Evolutionary conservation across 116 monocot genomes (phyloP), one percentile per base, ranked within the genome.

Genomic region (Zostera marina): DNA sequence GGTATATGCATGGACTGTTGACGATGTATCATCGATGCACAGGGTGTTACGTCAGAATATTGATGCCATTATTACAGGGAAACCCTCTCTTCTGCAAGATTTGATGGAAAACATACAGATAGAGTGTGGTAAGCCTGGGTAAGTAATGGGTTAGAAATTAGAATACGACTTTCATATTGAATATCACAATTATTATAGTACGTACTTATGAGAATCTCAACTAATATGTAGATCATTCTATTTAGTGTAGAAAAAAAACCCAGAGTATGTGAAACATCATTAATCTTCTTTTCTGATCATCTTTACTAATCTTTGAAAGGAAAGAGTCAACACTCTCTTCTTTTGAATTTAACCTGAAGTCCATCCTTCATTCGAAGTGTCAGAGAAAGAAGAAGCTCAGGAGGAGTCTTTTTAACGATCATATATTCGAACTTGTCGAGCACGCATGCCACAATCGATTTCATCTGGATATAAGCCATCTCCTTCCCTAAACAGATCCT

Each of bases 1-100:
- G 66, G 85, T 80, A 5, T 96, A 82, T 67, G 85, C 89, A 21
- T 96, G 96, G 96, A 96, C 89, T 5, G 96, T 96, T 13, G 96
- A 96, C 56, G 85, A 85, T 42, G 55, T 32, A 8, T 68, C 68
- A 7, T 82, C 89, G 2, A 85, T 96, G 96, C 65, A 15, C 47
- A 76, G 54, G 59, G 63, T 96, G 80, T 60, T 96, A 21, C 60
- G 42, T 40, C 80, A 96, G 63, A 61, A 53, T 42, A 80, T 88
- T 2, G 85, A 89, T 73, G 79, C 72, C 14, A 73, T 91, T 41
- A 64, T 91, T 4, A 91, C 85, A 6, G 72, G 85, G 25, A 51
- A 70, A 44, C 91, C 91, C 16, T 52, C 73, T 17, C 44, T 63
- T 22, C 82, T 91, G 2, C 76, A 74, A 58, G 47, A 52, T 23